These are phyloP conservation scores for Russula abietina DNA, from an alignment of 768 basidiomycete species.

Conservation along the genomic window DNA sequence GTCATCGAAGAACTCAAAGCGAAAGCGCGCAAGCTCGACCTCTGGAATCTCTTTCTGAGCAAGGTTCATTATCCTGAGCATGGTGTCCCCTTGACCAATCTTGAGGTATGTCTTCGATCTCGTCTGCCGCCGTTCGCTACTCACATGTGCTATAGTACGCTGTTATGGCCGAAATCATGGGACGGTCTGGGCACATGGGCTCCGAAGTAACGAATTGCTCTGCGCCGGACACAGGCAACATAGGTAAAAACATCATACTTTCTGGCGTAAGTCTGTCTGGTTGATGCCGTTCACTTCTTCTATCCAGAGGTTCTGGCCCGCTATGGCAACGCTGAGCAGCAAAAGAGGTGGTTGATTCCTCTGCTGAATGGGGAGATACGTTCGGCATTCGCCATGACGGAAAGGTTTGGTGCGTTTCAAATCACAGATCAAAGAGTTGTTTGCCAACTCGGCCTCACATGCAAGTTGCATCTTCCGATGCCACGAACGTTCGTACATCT, in stretches of 20 bases:
- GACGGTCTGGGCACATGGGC: constrained; percentile 73
- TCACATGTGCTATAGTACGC: constrained; percentile 58
- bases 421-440: not conserved
- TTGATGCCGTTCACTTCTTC: constrained; percentile 7
- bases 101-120: constrained; percentile 57
- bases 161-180: constrained; percentile 94
- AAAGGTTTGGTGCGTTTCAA: constrained; percentile 62
- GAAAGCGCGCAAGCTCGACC: constrained; percentile 80
- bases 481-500: constrained; percentile 88
- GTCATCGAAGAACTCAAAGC: constrained; percentile 78
- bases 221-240: constrained; percentile 96
- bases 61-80: constrained; percentile 86
- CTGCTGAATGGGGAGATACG: constrained; percentile 90
- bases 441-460: constrained; percentile 14
- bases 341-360: constrained; percentile 83
- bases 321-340: constrained; percentile 88
- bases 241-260: constrained; percentile 53
- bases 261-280: not conserved
- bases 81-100: constrained; percentile 86
- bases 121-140: not conserved
- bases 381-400: constrained; percentile 96
- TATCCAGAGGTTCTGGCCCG: constrained; percentile 86
- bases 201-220: constrained; percentile 90
- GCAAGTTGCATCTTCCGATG: constrained; percentile 88
- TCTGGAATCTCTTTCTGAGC: constrained; percentile 98